Base-by-base conservation (phyloP, 2,329 filamentous ascomycete genomes). In the Fusarium chlamydosporum region DNA sequence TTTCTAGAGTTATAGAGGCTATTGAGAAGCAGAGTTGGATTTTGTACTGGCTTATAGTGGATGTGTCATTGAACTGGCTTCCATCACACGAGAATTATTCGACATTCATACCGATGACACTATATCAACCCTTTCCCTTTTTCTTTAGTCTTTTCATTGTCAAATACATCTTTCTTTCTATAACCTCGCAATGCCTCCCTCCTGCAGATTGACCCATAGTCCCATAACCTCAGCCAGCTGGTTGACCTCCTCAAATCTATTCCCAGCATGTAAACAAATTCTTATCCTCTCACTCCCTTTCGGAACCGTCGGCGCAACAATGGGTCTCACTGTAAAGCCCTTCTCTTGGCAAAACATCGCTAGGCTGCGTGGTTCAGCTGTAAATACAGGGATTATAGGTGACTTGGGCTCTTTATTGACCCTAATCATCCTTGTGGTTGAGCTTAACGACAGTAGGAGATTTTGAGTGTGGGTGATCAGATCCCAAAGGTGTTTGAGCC, bases 261-360 rank as follows among this genome's bases (percentile, higher is more conserved):
- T 93, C 0, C 85, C 87, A 0, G 89, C 88, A 76, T 93, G 91
- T 4, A 93, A 75, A 75, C 90, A 92, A 0, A 93, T 81, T 10
- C 91, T 80, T 1, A 92, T 86, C 12, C 91, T 81, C 74, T 92
- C 88, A 7, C 81, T 86, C 0, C 90, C 89, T 3, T 75, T 77
- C 0, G 89, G 88, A 3, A 93, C 89, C 0, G 90, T 92, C 0
- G 91, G 91, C 2, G 89, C 83, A 60, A 92, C 88, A 16, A 92
- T 91, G 0, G 89, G 84, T 3, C 90, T 82, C 0, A 92, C 86
- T 42, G 89, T 80, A 56, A 87, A 88, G 0, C 88, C 88, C 0
- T 78, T 76, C 5, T 80, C 71, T 76, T 92, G 90, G 56, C 90
- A 92, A 56, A 84, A 80, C 2, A 76, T 80, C 0, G 90, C 90